Evolutionary conservation across 148 eudicot species (phyloP).

Genomic region (Rhododendron griersonianum): DNA sequence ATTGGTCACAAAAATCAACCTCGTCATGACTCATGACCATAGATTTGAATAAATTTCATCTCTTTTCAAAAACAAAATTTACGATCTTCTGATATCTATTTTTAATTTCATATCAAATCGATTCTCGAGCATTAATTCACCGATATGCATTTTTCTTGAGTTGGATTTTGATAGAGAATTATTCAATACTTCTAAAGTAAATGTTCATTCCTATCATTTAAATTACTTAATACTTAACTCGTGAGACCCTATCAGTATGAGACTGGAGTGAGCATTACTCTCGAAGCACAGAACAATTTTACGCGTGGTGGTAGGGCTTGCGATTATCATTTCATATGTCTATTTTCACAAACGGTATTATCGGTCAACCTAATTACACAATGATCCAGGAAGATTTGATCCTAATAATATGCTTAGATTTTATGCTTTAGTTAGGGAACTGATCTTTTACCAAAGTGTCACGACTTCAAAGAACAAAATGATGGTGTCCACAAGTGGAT

Average conservation of each 20-base stretch:
- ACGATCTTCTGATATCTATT: not conserved
- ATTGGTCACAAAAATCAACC: too few relatives aligned
- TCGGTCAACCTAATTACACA: not conserved
- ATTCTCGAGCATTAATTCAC: not conserved
- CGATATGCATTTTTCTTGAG: not conserved
- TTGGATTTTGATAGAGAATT: not conserved
- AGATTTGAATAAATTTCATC: not conserved
- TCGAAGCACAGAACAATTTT: not conserved
- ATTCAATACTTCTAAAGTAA: not conserved
- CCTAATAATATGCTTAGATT: slow-evolving; percentile 4
- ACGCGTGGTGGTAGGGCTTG: not conserved
- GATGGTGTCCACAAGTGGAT: slow-evolving; percentile 27
- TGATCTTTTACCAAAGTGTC: slow-evolving; percentile 1
- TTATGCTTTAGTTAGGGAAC: slow-evolving; percentile 2
- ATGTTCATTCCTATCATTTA: not conserved
- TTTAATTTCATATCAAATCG: not conserved
- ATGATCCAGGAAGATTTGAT: not conserved
- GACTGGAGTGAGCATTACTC: not conserved
- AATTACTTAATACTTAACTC: not conserved
- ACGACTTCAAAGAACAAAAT: slow-evolving; percentile 19
- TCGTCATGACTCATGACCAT: too few relatives aligned
- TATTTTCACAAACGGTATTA: not conserved
- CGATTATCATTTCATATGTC: not conserved
- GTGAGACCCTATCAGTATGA: too few relatives aligned
- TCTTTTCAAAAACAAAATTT: not conserved